phyloP scores from a whole-genome alignment of 139 green algal genomes.

The Chlorella sp. region DNA sequence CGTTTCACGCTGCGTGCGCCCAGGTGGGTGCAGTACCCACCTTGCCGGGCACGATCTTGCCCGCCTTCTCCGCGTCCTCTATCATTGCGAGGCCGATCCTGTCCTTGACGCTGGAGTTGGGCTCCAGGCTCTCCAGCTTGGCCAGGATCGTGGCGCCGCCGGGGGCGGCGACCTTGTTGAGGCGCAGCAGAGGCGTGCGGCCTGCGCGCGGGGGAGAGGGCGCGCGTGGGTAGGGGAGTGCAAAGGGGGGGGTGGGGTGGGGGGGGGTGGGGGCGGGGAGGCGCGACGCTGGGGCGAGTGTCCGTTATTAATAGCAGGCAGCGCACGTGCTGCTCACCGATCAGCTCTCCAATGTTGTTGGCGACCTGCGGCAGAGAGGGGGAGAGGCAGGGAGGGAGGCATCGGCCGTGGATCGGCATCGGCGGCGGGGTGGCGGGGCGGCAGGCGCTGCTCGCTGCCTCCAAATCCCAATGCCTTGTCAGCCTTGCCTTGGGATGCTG shows the following conservation, averaged over 20 bases:
- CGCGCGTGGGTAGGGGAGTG: too few relatives aligned
- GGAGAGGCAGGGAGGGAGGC: too few relatives aligned
- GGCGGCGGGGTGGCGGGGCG: neutral
- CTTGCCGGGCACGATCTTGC: conserved; percentile 84
- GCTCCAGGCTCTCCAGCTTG: conserved; percentile 48
- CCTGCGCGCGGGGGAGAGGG: conserved; percentile 42
- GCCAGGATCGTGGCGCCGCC: conserved; percentile 29
- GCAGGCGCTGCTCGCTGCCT: neutral
- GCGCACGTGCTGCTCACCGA: conserved; percentile 51
- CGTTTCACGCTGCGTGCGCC: too few relatives aligned
- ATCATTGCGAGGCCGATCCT: conserved; percentile 88
- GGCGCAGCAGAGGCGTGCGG: conserved; percentile 95
- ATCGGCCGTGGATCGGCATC: neutral
- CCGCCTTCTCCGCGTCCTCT: conserved; percentile 76
- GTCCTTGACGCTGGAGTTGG: conserved; percentile 68
- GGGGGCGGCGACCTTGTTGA: conserved; percentile 79
- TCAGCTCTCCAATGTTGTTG: conserved; percentile 80
- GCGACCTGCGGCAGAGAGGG: conserved; percentile 73
- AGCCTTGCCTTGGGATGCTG: neutral
- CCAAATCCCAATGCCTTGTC: neutral
- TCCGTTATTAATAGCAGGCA: neutral
- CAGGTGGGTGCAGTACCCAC: too few relatives aligned
- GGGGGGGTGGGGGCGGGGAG: neutral
- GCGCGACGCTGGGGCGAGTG: too few relatives aligned
- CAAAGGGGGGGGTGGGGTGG: neutral